A percentile compares a stretch with the other conserved stretches of the same genome.
phyloP scores from a whole-genome alignment of 2,329 filamentous ascomycete species.

The Cephalotrichum gorgonifer region DNA sequence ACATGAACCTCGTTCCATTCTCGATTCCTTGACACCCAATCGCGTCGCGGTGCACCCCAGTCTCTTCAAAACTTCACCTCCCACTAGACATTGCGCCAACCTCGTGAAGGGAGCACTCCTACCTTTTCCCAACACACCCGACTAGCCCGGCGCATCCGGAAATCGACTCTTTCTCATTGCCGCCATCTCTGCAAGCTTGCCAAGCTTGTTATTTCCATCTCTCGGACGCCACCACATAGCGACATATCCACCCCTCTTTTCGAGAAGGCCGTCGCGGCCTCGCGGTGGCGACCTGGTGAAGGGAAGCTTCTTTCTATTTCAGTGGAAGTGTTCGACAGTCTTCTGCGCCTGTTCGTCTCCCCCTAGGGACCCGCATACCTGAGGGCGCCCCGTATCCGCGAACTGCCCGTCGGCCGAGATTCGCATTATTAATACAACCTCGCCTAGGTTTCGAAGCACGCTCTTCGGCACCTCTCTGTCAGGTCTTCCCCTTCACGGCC shows the following conservation, averaged over 20 bases:
- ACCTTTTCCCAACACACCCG: background rate
- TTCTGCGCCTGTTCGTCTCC: background rate
- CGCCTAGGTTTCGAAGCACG: background rate
- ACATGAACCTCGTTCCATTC: background rate
- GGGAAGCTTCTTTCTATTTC: background rate
- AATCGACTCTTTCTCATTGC: background rate
- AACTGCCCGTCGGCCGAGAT: background rate
- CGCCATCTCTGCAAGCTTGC: background rate
- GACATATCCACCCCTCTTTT: background rate
- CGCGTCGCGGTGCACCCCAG: background rate
- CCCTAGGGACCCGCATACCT: no score
- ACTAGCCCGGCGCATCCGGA: background rate
- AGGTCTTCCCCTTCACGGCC: background rate
- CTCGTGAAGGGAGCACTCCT: background rate
- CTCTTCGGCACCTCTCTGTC: background rate
- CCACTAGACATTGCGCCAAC: background rate
- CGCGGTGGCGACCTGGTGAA: background rate
- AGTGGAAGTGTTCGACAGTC: background rate
- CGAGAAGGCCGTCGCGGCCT: slow-evolving; percentile 3
- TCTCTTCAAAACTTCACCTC: background rate
- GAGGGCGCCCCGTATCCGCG: background rate
- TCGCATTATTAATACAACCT: background rate
- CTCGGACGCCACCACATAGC: background rate
- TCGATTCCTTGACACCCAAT: background rate
- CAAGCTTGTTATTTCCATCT: background rate